Evolutionary conservation across 164 flowering plant genomes (phyloP), one percentile per base, ranked within the genome.

Genomic region (Warburgia ugandensis): DNA sequence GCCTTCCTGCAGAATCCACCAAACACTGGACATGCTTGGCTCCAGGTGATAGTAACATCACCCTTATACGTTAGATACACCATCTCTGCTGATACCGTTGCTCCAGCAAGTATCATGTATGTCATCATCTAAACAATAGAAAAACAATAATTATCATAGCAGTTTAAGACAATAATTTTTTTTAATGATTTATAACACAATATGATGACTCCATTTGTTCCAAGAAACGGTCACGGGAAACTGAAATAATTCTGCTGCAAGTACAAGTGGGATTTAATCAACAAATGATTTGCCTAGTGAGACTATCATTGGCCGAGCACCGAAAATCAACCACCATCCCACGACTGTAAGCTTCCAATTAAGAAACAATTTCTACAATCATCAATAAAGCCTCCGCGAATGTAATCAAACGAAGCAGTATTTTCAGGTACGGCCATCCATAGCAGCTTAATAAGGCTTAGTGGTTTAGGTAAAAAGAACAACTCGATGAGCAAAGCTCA

Each of bases 81-180:
- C 17, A 84, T 77, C 74, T 90, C 91, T 13, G 77, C 60, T 0
- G 91, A 71, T 50, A 65, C 81, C 0, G 95, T 75, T 26, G 79
- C 97, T 0, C 95, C 97, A 0, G 80, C 92, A 35, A 90, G 71
- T 3, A 80, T 75, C 35, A 68, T 20, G 59, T 90, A 90, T 0
- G 97, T 84, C 21, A 84, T 33, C 5, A 80, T 61, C 97, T 88
- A 53, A 54, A 66, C 29, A 25, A 28, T 8, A 22, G 10, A 0
- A 40, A 6, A 13, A 7, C 21, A 40, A 40, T 40, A 40, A 14
- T 3, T n/a, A 40, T 16, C 7, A 4, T 13, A 3, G 16, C 12
- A 16, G 16, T 12, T 16, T 12, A 35, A 16, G n/a, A 35, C 11
- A 35, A 35, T n/a, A n/a, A n/a, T n/a, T n/a, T n/a, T n/a, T n/a